Base-by-base conservation (phyloP, 192 early-diverging fungal species). In the Mortierella claussenii region DNA sequence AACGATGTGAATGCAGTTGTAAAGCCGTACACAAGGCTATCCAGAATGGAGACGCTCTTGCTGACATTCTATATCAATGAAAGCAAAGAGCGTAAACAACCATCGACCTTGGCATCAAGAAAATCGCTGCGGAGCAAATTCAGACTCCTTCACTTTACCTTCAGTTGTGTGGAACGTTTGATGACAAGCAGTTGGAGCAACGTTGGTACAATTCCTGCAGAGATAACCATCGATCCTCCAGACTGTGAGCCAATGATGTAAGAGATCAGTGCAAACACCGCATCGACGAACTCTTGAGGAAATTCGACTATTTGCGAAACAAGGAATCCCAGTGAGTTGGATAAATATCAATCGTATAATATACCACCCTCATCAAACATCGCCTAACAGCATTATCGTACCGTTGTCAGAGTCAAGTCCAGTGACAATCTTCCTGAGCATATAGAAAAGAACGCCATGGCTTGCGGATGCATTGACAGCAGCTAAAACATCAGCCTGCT, bases 381-480 rank as follows among this genome's bases (percentile, higher is more conserved):
- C 4, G 27, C 13, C 3, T 21, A 4, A 26, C 9, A 27, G 21
- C 23, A 51, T 33, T 23, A 21, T 13, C 5, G 18, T 64, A 79
- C 80, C 66, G 47, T 46, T 40, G 1, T 79, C 69, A 51, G 80
- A 78, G 24, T 87, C 82, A 28, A 88, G 37, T 33, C 81, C 69
- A 1, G 82, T 58, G 27, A 95, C 87, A 18, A 93, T 86, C 55
- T 88, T 89, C 51, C 94, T 86, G 23, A 98, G 69, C 20, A 92
- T 83, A 56, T 88, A 91, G 81, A 98, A 90, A 11, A 98, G 79
- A 33, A 91, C 86, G 21, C 97, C 97, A 62, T 98, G 95, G 69
- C 95, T 97, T 3, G 94, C 95, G 2, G 94, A 93, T 2, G 94
- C 94, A 47, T 96, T 97, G 47, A 97, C 75, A 2, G 95, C 93